phyloP scores from a whole-genome alignment of 2,329 filamentous ascomycete genomes.

The Camillea tinctor region DNA sequence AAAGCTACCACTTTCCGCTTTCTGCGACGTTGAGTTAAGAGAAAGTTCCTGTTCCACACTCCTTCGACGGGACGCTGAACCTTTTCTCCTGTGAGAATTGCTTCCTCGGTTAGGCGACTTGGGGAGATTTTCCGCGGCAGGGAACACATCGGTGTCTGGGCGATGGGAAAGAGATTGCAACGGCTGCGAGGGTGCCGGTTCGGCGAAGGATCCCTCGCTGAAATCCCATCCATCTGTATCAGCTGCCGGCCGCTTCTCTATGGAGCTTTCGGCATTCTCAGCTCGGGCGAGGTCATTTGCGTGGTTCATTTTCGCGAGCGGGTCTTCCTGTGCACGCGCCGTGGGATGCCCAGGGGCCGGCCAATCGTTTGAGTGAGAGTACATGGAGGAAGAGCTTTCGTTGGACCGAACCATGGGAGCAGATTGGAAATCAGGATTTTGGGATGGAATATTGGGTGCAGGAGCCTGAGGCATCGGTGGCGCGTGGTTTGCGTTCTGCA shows the following conservation, averaged over 20 bases:
- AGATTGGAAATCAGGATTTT: slow-evolving; percentile 41
- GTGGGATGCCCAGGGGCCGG: slow-evolving; percentile 22
- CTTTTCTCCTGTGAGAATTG: slow-evolving; percentile 74
- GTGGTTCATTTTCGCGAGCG: slow-evolving; percentile 34
- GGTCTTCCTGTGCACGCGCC: slow-evolving; percentile 27
- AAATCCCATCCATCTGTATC: slow-evolving; percentile 89
- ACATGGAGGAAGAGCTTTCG: slow-evolving; percentile 46
- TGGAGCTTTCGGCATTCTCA: slow-evolving; percentile 41
- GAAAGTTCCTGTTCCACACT: slow-evolving; percentile 66
- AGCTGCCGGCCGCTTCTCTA: slow-evolving; percentile 47
- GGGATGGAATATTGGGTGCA: slow-evolving; percentile 30
- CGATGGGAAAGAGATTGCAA: slow-evolving; percentile 55
- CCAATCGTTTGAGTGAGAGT: slow-evolving; percentile 31
- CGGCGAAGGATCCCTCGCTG: slow-evolving; percentile 69
- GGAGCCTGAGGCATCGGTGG: slow-evolving; percentile 47
- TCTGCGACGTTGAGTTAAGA: slow-evolving; percentile 49
- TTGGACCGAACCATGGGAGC: slow-evolving; percentile 54
- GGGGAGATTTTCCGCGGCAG: slow-evolving; percentile 73
- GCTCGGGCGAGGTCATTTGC: slow-evolving; percentile 39
- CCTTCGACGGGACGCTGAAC: slow-evolving; percentile 70
- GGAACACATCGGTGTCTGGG: slow-evolving; percentile 86
- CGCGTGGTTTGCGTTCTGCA: slow-evolving; percentile 52
- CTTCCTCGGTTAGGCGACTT: slow-evolving; percentile 75
- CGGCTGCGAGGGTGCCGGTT: slow-evolving; percentile 47
- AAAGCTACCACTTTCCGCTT: slow-evolving; percentile 73